Evolutionary conservation across 2,329 filamentous ascomycete species (phyloP), one percentile per base, ranked within the genome.

Genomic region (Onygenales sp.): DNA sequence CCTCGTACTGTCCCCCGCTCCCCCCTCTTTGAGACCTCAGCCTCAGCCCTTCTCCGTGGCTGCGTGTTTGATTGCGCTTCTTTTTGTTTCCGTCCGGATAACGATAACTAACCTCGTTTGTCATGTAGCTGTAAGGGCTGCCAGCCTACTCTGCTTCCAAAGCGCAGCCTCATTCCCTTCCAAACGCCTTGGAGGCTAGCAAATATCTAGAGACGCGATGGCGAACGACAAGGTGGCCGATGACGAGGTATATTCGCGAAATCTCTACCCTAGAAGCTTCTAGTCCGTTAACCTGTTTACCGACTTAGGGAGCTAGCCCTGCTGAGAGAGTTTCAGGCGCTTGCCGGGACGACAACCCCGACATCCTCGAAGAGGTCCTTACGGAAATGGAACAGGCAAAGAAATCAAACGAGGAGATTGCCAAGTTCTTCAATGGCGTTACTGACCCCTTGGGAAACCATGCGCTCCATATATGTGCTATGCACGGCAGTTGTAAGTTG

Each of bases 251-350:
- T 59, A 64, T 57, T 13, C 7, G 17, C 13, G 17, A 14, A 4
- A 33, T 33, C 11, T n/a, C 33, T 5, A 6, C 5, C 2, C 8
- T 17, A 21, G 9, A 11, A 13, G 13, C 38, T 14, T 51, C 31
- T n/a, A 32, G 7, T 11, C 54, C 32, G 14, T 47, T 58, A 53
- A 58, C 45, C 52, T 48, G 52, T 41, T 33, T 47, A 47, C 10
- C 35, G 11, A 49, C 10, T 6, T 63, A 95, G 86, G 93, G 92
- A 68, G 92, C 92, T 62, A 88, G 88, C 56, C 82, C 84, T 46
- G 80, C 85, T 69, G 92, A 97, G 75, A 81, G 88, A 65, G 81
- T 97, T 63, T 83, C 97, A 72, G 92, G 95, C 76, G 89, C 93
- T 63, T 95, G 88, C 74, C 89, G 92, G 57, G 83, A 90, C 66